A percentile compares a stretch with the other conserved stretches of the same genome.
These are phyloP conservation scores for Adansonia digitata DNA, from an alignment of 345 rosid genomes.

Conservation along the genomic window DNA sequence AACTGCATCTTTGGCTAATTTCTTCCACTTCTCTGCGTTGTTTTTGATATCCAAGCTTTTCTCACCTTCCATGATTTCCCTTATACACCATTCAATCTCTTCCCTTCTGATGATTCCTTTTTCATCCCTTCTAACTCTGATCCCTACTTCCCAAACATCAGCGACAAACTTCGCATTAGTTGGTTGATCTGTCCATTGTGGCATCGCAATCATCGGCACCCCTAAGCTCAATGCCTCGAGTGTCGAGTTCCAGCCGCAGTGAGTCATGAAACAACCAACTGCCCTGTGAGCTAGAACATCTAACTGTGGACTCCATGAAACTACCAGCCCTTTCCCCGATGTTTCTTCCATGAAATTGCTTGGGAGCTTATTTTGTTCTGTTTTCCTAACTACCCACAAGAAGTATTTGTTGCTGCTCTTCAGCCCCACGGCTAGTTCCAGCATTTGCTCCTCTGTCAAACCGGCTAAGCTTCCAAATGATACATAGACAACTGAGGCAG, in stretches of 20 bases:
- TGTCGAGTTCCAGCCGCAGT: constrained; percentile 70
- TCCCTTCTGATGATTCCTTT: constrained; percentile 30
- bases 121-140: constrained; percentile 31
- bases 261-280: constrained; percentile 58
- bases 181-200: constrained; percentile 55
- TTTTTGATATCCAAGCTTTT: constrained; percentile 31
- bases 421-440: constrained; percentile 41
- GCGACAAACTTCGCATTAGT: constrained; percentile 49
- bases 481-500: constrained; percentile 43
- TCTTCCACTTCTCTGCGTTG: constrained; percentile 46
- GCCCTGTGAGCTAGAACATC: constrained; percentile 46
- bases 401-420: constrained; percentile 31
- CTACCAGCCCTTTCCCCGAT: constrained; percentile 37
- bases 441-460: constrained; percentile 47
- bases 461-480: constrained; percentile 51
- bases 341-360: constrained; percentile 27
- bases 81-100: constrained; percentile 38
- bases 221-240: constrained; percentile 58
- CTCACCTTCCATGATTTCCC: constrained; percentile 52
- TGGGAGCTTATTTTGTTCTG: constrained; percentile 44
- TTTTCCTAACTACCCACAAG: constrained; percentile 58
- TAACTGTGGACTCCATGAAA: constrained; percentile 53
- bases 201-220: constrained; percentile 53
- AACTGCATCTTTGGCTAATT: constrained; percentile 12
- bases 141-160: constrained; percentile 58